Percentiles rank a stretch among this genome's conserved stretches.
phyloP scores from a whole-genome alignment of 2,329 filamentous ascomycete species.

The Harringtonia lauricola region DNA sequence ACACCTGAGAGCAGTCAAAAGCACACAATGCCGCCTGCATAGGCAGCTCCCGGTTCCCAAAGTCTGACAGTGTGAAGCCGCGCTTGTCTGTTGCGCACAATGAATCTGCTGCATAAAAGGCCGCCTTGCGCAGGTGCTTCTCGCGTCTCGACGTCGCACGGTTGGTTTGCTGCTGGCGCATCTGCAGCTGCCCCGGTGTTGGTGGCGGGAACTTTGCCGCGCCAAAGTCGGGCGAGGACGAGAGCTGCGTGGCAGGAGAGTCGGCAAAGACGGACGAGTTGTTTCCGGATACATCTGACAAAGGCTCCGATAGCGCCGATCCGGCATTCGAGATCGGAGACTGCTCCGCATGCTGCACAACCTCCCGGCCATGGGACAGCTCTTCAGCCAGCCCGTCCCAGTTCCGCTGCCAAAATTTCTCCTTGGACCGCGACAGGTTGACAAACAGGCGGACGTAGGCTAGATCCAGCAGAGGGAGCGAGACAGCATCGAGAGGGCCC shows the following conservation, averaged over 20 bases:
- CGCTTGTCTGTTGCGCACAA: slow-evolving; percentile 80
- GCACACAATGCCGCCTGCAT: slow-evolving; percentile 86
- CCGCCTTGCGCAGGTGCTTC: slow-evolving; percentile 83
- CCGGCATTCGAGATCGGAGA: slow-evolving; percentile 41
- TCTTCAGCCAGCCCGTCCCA: slow-evolving; percentile 89
- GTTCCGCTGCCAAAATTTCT: slow-evolving; percentile 88
- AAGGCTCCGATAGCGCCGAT: slow-evolving; percentile 29
- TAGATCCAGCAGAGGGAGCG: slow-evolving; percentile 81
- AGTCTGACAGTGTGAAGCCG: slow-evolving; percentile 75
- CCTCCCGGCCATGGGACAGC: slow-evolving; percentile 64
- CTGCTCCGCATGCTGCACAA: slow-evolving; percentile 60
- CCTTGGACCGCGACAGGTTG: slow-evolving; percentile 83
- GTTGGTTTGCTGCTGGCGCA: slow-evolving; percentile 15
- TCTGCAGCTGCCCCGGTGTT: slow-evolving; percentile 3
- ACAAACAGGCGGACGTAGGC: slow-evolving; percentile 90
- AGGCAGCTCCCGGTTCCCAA: slow-evolving; percentile 73
- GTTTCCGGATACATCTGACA: slow-evolving; percentile 23
- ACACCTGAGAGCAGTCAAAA: slow-evolving; percentile 87
- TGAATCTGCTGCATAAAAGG: slow-evolving; percentile 87
- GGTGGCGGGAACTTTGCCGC: slow-evolving; percentile 22
- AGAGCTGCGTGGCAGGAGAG: slow-evolving; percentile 39
- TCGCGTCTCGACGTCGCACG: slow-evolving; percentile 61
- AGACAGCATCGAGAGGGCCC: slow-evolving; percentile 77
- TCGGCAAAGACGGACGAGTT: slow-evolving; percentile 36
- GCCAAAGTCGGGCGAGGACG: slow-evolving; percentile 36